These are phyloP conservation scores for Hypoxylon sp. DNA, from an alignment of 2,329 filamentous ascomycete species.

Conservation along the genomic window DNA sequence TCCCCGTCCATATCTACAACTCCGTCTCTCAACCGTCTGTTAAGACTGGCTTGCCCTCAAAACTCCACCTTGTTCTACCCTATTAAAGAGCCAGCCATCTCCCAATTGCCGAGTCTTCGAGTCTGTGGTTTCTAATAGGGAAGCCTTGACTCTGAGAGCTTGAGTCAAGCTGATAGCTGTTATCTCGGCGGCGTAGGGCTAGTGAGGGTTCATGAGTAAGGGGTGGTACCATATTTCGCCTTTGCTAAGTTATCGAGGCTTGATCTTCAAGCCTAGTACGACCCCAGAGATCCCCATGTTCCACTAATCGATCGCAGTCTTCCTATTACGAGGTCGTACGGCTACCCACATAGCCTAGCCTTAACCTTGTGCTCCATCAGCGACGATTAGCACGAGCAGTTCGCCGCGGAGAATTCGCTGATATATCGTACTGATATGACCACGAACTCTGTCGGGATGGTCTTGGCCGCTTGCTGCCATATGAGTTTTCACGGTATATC, in stretches of 20 bases:
- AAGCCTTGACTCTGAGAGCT: neutral
- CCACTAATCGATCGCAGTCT: neutral
- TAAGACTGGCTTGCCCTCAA: too few relatives aligned
- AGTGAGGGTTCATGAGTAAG: constrained; percentile 14
- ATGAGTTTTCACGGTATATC: constrained; percentile 5
- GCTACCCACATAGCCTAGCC: constrained; percentile 12
- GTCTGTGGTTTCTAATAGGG: too few relatives aligned
- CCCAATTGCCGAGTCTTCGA: neutral
- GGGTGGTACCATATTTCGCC: neutral
- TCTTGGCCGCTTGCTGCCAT: neutral
- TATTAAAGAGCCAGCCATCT: neutral
- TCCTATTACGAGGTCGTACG: constrained; percentile 21
- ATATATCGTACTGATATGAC: constrained; percentile 3
- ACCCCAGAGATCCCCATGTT: neutral
- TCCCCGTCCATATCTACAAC: neutral
- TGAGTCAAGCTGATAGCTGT: constrained; percentile 14
- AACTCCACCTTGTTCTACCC: neutral
- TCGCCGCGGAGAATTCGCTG: constrained; percentile 1
- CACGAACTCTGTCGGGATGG: neutral
- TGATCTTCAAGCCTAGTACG: neutral
- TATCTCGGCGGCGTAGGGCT: neutral
- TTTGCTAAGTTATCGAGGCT: neutral
- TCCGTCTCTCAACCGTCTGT: neutral
- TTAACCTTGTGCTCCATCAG: constrained; percentile 1
- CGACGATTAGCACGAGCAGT: neutral